phyloP scores from a whole-genome alignment of 495 filamentous ascomycete species.

The Neurospora sp. region DNA sequence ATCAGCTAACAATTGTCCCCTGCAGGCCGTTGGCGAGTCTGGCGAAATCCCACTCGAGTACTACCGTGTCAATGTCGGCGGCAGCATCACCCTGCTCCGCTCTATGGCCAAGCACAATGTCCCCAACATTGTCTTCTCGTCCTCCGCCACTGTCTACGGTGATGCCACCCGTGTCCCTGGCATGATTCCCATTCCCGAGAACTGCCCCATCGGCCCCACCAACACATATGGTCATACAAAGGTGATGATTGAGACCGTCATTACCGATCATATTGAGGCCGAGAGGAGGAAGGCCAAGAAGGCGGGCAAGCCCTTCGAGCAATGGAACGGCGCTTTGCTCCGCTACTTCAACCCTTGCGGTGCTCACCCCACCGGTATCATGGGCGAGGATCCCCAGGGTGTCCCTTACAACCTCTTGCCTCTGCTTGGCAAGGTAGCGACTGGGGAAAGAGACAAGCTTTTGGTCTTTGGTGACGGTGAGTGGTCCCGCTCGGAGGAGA shows the following conservation, averaged over 20 bases:
- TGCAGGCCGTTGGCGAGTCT: constrained; percentile 89
- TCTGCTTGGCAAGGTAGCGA: constrained; percentile 87
- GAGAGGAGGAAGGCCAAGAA: constrained; percentile 77
- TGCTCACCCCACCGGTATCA: constrained; percentile 88
- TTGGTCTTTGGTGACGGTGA: constrained; percentile 89
- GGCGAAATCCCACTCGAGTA: constrained; percentile 93
- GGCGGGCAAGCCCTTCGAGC: constrained; percentile 60
- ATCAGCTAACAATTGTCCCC: background rate
- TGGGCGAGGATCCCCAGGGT: constrained; percentile 96
- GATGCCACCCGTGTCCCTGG: constrained; percentile 92
- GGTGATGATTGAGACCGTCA: constrained; percentile 78
- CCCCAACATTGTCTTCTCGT: constrained; percentile 95
- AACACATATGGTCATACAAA: constrained; percentile 98
- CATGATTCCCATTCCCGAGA: constrained; percentile 98
- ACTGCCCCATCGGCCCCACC: constrained; percentile 90
- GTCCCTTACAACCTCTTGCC: constrained; percentile 94
- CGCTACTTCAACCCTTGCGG: constrained; percentile 98
- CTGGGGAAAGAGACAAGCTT: constrained; percentile 89
- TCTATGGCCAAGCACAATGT: constrained; percentile 85
- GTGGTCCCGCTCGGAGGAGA: constrained; percentile 9
- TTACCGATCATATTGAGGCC: constrained; percentile 81
- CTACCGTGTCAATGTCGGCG: constrained; percentile 92
- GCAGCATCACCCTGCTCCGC: constrained; percentile 77
- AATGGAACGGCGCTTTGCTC: constrained; percentile 89
- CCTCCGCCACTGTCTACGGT: constrained; percentile 91